phyloP scores from a whole-genome alignment of 495 filamentous ascomycete species.

The Hypoxylon lienhwacheense region DNA sequence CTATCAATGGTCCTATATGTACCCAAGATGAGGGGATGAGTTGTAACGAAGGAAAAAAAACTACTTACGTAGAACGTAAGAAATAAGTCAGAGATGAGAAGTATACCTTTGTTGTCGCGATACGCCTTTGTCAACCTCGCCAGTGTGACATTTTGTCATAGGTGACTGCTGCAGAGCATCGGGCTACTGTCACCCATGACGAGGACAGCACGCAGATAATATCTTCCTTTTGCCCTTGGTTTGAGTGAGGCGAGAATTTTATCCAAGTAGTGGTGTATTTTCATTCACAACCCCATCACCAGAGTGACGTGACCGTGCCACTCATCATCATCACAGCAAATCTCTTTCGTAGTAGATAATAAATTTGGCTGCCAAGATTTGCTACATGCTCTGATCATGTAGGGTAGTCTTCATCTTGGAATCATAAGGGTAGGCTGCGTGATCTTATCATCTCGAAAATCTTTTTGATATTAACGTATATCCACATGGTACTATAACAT shows the following conservation, averaged over 20 bases:
- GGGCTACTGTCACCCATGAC: neutral
- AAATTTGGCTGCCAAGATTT: too few relatives aligned
- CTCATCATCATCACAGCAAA: neutral
- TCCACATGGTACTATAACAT: too few relatives aligned
- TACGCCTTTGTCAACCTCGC: neutral
- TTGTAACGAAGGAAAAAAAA: too few relatives aligned
- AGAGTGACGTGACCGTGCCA: neutral
- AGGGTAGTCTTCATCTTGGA: too few relatives aligned
- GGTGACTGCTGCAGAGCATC: neutral
- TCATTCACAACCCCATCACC: neutral
- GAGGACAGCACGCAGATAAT: neutral
- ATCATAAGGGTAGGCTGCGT: too few relatives aligned
- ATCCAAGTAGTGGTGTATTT: slow-evolving; percentile 9
- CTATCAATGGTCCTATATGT: too few relatives aligned
- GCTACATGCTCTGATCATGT: too few relatives aligned
- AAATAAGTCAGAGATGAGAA: neutral
- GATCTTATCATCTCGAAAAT: too few relatives aligned
- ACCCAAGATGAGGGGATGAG: too few relatives aligned
- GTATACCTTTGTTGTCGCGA: too few relatives aligned
- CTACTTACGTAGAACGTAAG: too few relatives aligned
- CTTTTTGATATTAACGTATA: too few relatives aligned
- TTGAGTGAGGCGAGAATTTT: neutral
- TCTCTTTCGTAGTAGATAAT: neutral
- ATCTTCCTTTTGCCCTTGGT: neutral
- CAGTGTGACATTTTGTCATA: neutral